These are phyloP conservation scores for Guadua angustifolia DNA, from an alignment of 176 grass and related monocot genomes.

Conservation along the genomic window DNA sequence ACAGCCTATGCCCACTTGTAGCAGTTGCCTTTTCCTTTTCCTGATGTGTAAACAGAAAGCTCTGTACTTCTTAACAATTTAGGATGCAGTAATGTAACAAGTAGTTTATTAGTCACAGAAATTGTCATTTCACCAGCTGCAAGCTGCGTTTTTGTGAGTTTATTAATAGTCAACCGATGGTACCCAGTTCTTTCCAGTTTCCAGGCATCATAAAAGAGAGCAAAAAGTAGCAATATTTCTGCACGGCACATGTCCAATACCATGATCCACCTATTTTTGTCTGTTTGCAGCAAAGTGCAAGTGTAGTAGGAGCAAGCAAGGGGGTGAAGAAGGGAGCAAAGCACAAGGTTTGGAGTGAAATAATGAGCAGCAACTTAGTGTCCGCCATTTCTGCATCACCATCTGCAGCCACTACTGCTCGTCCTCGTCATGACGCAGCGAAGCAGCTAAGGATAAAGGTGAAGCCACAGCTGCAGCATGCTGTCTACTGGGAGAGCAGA, in stretches of 20 bases:
- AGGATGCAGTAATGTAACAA: neutral
- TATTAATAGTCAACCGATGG: too few relatives aligned
- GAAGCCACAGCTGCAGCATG: too few relatives aligned
- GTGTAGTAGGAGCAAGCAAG: slow-evolving; percentile 13
- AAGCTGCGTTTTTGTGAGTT: too few relatives aligned
- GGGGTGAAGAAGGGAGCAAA: slow-evolving; percentile 25
- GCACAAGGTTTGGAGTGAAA: slow-evolving; percentile 18
- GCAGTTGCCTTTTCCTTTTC: neutral
- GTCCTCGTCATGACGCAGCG: slow-evolving; percentile 31
- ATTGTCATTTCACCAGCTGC: too few relatives aligned
- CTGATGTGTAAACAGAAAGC: slow-evolving; percentile 4
- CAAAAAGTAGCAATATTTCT: slow-evolving; percentile 10
- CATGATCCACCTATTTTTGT: slow-evolving; percentile 52
- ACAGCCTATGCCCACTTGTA: neutral
- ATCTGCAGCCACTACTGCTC: slow-evolving; percentile 30
- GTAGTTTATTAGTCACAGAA: neutral
- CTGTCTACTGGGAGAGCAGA: too few relatives aligned
- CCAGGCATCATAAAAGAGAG: neutral
- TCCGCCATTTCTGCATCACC: slow-evolving; percentile 42
- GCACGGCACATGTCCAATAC: slow-evolving; percentile 43
- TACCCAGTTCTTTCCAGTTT: neutral
- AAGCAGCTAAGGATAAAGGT: slow-evolving; percentile 2
- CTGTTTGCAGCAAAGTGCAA: slow-evolving; percentile 24
- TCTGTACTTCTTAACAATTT: slow-evolving; percentile 1
- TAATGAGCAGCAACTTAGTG: slow-evolving; percentile 55